Conservation (phyloP, 805 yeast species). For the Candida maltosa region DNA sequence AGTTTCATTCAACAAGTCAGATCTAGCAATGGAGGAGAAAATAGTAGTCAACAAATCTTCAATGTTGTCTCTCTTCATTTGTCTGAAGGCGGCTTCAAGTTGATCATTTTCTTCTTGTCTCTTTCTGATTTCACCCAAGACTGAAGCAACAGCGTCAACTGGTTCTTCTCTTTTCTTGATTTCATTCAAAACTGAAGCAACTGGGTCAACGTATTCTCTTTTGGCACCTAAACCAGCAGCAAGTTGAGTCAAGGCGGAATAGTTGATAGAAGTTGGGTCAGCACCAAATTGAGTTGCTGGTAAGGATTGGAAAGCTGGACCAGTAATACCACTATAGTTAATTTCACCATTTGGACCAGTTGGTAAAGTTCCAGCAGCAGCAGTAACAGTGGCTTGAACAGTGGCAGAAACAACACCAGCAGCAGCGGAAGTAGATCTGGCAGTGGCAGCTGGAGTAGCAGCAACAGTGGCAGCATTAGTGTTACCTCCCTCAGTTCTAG, state of each 20-base stretch:
- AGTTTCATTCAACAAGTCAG: slow-evolving; percentile 24
- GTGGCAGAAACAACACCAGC: slow-evolving; percentile 1
- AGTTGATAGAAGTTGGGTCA: slow-evolving; percentile 6
- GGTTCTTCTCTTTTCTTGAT: slow-evolving; percentile 4
- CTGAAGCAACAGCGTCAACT: not conserved
- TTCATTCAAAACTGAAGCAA: too few relatives aligned
- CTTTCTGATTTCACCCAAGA: too few relatives aligned
- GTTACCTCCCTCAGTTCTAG: slow-evolving; percentile 1
- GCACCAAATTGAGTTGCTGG: slow-evolving; percentile 7
- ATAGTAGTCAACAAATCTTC: slow-evolving; percentile 27
- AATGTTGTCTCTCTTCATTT: slow-evolving; percentile 24
- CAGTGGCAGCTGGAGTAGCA: not conserved
- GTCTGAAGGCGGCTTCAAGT: not conserved
- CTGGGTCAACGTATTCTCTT: slow-evolving; percentile 6
- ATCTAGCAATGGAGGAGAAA: slow-evolving; percentile 22
- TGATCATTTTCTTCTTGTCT: slow-evolving; percentile 4
- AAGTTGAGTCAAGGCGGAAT: slow-evolving; percentile 4
- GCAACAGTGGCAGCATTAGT: slow-evolving; percentile 1
- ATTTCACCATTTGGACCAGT: slow-evolving; percentile 1
- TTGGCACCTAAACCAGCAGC: slow-evolving; percentile 4
- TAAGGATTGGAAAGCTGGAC: slow-evolving; percentile 6
- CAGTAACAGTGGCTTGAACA: not conserved
- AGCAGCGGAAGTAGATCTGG: not conserved
- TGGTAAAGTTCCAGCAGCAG: not conserved
- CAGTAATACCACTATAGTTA: slow-evolving; percentile 5